A percentile compares a stretch with the other conserved stretches of the same genome.
Evolutionary conservation across 768 basidiomycete species (phyloP).

Genomic region (Auriscalpium orientale): DNA sequence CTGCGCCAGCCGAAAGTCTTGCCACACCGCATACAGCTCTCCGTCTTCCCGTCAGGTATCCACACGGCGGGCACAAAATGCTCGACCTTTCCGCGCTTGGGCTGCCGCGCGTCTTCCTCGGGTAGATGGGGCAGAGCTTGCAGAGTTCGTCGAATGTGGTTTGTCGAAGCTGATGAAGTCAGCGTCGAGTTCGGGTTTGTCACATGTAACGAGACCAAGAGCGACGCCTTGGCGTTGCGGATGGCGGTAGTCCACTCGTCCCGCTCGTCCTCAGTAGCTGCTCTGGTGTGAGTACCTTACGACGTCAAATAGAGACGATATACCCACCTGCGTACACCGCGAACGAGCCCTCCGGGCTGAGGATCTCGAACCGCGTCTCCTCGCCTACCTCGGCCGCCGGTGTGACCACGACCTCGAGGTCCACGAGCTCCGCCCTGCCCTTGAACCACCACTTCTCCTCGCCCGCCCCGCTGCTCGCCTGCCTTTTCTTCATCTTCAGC

Average conservation of each 20-base stretch:
- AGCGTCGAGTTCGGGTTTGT: constrained; percentile 77
- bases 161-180: constrained; percentile 67
- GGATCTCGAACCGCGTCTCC: constrained; percentile 57
- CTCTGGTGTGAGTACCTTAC: too few relatives aligned
- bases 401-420: constrained; percentile 64
- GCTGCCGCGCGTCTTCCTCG: constrained; percentile 29
- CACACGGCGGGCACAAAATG: constrained; percentile 89
- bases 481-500: constrained; percentile 20
- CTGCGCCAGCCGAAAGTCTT: constrained; percentile 70
- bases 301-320: too few relatives aligned
- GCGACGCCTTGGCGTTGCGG: constrained; percentile 58
- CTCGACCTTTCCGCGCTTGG: constrained; percentile 51
- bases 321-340: constrained; percentile 60
- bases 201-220: constrained; percentile 62
- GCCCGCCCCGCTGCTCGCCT: constrained; percentile 24
- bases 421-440: constrained; percentile 61
- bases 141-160: constrained; percentile 64
- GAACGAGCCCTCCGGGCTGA: constrained; percentile 74
- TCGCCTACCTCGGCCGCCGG: constrained; percentile 40
- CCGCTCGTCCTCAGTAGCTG: constrained; percentile 48
- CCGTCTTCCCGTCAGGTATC: constrained; percentile 84
- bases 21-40: constrained; percentile 79
- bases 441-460: constrained; percentile 73
- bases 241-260: constrained; percentile 64
- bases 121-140: constrained; percentile 68